Conservation (phyloP, 306 rosid genomes). For the Trifolium pratense region DNA sequence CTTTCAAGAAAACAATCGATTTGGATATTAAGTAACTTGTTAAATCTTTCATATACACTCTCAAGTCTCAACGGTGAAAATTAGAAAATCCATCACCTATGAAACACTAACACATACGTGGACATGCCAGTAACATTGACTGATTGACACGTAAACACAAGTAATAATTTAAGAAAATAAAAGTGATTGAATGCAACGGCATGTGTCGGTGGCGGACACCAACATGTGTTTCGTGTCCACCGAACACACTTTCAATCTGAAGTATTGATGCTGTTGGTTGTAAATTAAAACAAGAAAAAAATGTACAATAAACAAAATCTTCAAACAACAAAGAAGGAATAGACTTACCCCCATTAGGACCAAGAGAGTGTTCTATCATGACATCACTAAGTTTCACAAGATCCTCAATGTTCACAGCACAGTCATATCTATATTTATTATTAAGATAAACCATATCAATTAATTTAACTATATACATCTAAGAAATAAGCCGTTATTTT, state of each 20-base stretch:
- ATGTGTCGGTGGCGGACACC: neutral
- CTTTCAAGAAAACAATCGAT: constrained; percentile 7
- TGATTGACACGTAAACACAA: neutral
- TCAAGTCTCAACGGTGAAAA: constrained; percentile 19
- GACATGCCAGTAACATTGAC: neutral
- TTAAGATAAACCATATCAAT: constrained; percentile 45
- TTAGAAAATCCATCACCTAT: constrained; percentile 12
- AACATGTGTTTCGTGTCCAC: neutral
- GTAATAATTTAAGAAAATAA: neutral
- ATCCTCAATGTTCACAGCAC: constrained; percentile 82
- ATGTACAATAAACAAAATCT: neutral
- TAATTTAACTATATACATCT: constrained; percentile 22
- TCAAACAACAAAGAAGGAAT: neutral
- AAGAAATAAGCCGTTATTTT: constrained; percentile 1
- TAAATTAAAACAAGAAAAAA: neutral
- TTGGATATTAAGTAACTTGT: neutral
- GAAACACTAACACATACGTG: neutral
- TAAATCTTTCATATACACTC: neutral
- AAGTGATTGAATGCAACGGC: neutral
- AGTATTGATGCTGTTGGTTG: neutral
- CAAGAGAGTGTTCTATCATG: constrained; percentile 84
- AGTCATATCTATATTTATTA: constrained; percentile 67
- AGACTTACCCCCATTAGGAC: constrained; percentile 89
- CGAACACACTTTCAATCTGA: neutral
- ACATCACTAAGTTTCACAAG: constrained; percentile 83